Evolutionary conservation across 176 grass and related monocot genomes (phyloP).

Genomic region (Oryza nivara): DNA sequence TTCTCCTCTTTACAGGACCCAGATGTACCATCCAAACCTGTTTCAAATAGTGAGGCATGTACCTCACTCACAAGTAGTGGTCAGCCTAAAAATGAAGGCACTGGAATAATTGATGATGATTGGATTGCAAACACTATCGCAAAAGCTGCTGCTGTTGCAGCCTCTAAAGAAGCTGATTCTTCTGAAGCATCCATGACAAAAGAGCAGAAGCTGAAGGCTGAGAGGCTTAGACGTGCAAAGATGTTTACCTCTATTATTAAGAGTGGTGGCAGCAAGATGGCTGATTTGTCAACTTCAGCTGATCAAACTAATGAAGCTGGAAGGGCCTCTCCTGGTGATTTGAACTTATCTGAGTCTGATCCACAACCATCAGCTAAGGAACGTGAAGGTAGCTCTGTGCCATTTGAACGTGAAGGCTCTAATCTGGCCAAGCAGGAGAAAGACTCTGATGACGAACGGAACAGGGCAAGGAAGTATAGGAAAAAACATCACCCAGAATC

Average conservation of each 20-base stretch:
- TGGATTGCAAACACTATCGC: constrained; percentile 92
- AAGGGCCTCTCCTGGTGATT: constrained; percentile 38
- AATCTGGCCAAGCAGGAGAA: constrained; percentile 33
- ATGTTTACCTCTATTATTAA: constrained; percentile 94
- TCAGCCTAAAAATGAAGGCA: constrained; percentile 42
- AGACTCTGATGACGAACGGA: constrained; percentile 47
- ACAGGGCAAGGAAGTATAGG: constrained; percentile 40
- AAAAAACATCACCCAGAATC: constrained; percentile 46
- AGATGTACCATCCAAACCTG: constrained; percentile 32
- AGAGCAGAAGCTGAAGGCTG: constrained; percentile 90
- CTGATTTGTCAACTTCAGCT: constrained; percentile 32
- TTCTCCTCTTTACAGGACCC: constrained; percentile 48
- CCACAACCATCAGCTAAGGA: constrained; percentile 42
- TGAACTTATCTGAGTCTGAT: constrained; percentile 28
- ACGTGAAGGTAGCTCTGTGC: constrained; percentile 64
- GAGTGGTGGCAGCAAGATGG: constrained; percentile 47
- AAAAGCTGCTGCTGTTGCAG: constrained; percentile 78
- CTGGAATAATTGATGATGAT: constrained; percentile 71
- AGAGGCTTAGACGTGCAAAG: constrained; percentile 91
- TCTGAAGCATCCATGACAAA: constrained; percentile 79
- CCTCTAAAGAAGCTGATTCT: constrained; percentile 77
- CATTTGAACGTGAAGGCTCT: constrained; percentile 40
- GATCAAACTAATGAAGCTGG: constrained; percentile 36
- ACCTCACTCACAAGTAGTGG: constrained; percentile 49
- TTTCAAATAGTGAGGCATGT: constrained; percentile 50